These are phyloP conservation scores for Euphorbia schlechtendalii DNA, from an alignment of 441 rosid species.

Conservation along the genomic window DNA sequence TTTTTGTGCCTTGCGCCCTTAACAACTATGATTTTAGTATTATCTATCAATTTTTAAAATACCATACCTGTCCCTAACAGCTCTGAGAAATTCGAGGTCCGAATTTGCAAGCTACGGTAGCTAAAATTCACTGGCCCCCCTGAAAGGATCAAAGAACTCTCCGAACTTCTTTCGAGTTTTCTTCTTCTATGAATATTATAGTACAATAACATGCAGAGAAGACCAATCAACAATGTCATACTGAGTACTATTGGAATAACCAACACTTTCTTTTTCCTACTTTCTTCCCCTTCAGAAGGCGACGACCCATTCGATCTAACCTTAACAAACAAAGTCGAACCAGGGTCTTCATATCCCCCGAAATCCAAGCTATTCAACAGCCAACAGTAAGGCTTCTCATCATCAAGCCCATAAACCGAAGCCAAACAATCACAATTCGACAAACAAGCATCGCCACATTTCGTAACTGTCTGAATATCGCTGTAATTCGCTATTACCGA, in stretches of 20 bases:
- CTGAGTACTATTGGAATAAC: slow-evolving; percentile 56
- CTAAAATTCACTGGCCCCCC: slow-evolving; percentile 68
- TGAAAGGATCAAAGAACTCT: slow-evolving; percentile 44
- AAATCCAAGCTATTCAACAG: slow-evolving; percentile 57
- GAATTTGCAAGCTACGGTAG: slow-evolving; percentile 61
- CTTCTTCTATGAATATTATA: slow-evolving; percentile 52
- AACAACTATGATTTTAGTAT: too few relatives aligned
- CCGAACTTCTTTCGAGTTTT: slow-evolving; percentile 40
- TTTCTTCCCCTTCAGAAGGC: slow-evolving; percentile 8
- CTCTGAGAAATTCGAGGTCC: slow-evolving; percentile 58
- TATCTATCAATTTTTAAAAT: slow-evolving; percentile 10
- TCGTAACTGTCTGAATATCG: slow-evolving; percentile 40
- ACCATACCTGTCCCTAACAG: slow-evolving; percentile 70
- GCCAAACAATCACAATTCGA: slow-evolving; percentile 74
- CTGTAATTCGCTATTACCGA: slow-evolving; percentile 69
- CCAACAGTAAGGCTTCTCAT: slow-evolving; percentile 90
- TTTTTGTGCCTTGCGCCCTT: too few relatives aligned
- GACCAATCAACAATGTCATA: slow-evolving; percentile 50
- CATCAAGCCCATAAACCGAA: slow-evolving; percentile 80
- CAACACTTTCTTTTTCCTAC: slow-evolving; percentile 35
- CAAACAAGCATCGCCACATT: slow-evolving; percentile 72
- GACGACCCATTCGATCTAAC: slow-evolving; percentile 39
- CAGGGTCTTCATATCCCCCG: slow-evolving; percentile 74
- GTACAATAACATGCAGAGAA: slow-evolving; percentile 59
- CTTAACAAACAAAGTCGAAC: slow-evolving; percentile 72